phyloP scores from a whole-genome alignment of 495 filamentous ascomycete genomes.

The Penicillium fimorum region DNA sequence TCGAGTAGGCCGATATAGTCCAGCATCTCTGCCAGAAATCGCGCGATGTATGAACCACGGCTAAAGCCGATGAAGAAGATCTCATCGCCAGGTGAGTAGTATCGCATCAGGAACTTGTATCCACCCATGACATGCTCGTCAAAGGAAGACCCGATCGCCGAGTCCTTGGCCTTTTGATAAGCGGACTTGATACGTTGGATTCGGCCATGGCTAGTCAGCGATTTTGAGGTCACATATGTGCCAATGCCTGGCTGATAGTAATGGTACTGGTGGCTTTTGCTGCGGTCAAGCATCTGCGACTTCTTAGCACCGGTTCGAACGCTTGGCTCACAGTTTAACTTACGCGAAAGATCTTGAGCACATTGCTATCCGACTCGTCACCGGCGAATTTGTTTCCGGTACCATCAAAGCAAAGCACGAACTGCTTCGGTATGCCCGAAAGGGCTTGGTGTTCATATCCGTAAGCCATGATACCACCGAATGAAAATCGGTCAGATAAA shows the following conservation, averaged over 20 bases:
- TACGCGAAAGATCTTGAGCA: slow-evolving; percentile 77
- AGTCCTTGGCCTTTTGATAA: slow-evolving; percentile 81
- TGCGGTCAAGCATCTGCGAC: slow-evolving; percentile 54
- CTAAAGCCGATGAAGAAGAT: slow-evolving; percentile 84
- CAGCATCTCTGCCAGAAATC: slow-evolving; percentile 85
- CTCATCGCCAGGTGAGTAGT: slow-evolving; percentile 76
- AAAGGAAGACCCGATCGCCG: slow-evolving; percentile 79
- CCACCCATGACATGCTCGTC: slow-evolving; percentile 80
- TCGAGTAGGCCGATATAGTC: slow-evolving; percentile 77
- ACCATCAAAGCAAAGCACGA: slow-evolving; percentile 86
- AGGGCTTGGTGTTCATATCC: slow-evolving; percentile 14
- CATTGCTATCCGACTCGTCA: slow-evolving; percentile 80
- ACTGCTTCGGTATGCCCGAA: slow-evolving; percentile 41
- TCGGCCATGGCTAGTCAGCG: slow-evolving; percentile 62
- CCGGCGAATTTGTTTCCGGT: slow-evolving; percentile 86
- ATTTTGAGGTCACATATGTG: slow-evolving; percentile 71
- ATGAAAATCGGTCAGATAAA: background rate
- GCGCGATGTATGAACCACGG: slow-evolving; percentile 81
- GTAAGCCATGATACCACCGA: slow-evolving; percentile 16
- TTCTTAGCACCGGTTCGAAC: slow-evolving; percentile 1
- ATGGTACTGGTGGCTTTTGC: slow-evolving; percentile 46
- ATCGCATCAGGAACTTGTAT: slow-evolving; percentile 87
- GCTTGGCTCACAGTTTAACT: slow-evolving; percentile 17
- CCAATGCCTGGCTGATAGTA: slow-evolving; percentile 70
- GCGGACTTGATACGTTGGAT: slow-evolving; percentile 67